Evolutionary conservation across 2,329 filamentous ascomycete species (phyloP).

Genomic region (Pleoardoris graminearum): DNA sequence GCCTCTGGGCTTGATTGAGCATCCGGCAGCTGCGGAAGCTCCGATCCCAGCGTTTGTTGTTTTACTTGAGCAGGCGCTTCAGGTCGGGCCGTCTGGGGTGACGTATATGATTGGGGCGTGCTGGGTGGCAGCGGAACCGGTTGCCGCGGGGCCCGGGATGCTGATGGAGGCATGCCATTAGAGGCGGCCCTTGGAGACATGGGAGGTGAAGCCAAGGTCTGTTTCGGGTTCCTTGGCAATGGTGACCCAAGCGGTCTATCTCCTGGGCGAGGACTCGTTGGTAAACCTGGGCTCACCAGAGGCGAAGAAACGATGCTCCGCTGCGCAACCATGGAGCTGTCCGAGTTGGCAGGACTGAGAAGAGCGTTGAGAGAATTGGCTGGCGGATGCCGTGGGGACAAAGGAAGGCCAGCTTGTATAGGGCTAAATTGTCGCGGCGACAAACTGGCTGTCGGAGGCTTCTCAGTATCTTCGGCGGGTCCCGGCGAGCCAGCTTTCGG

Average conservation of each 20-base stretch:
- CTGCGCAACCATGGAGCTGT: constrained; percentile 46
- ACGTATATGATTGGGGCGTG: constrained; percentile 66
- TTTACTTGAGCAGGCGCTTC: constrained; percentile 39
- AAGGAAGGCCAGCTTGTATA: constrained; percentile 38
- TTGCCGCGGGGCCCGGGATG: constrained; percentile 73
- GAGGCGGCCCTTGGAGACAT: constrained; percentile 62
- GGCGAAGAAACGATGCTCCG: constrained; percentile 49
- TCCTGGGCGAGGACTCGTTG: constrained; percentile 63
- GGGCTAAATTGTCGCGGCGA: constrained; percentile 40
- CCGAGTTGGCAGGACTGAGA: constrained; percentile 54
- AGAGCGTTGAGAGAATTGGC: constrained; percentile 48
- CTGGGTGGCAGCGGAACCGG: constrained; percentile 73
- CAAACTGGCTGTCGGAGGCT: constrained; percentile 24
- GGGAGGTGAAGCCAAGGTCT: constrained; percentile 65
- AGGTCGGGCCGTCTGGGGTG: constrained; percentile 50
- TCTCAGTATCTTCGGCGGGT: constrained; percentile 21
- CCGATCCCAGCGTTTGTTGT: constrained; percentile 22
- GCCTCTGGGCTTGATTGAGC: constrained; percentile 40
- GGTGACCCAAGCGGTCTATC: constrained; percentile 64
- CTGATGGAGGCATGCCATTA: constrained; percentile 59
- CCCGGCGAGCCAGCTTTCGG: constrained; percentile 32
- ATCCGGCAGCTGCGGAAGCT: constrained; percentile 35
- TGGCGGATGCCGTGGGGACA: constrained; percentile 44
- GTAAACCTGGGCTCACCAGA: constrained; percentile 65
- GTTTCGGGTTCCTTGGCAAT: constrained; percentile 60